Conservation (phyloP, 139 green algal species). For the Penium margaritaceum region DNA sequence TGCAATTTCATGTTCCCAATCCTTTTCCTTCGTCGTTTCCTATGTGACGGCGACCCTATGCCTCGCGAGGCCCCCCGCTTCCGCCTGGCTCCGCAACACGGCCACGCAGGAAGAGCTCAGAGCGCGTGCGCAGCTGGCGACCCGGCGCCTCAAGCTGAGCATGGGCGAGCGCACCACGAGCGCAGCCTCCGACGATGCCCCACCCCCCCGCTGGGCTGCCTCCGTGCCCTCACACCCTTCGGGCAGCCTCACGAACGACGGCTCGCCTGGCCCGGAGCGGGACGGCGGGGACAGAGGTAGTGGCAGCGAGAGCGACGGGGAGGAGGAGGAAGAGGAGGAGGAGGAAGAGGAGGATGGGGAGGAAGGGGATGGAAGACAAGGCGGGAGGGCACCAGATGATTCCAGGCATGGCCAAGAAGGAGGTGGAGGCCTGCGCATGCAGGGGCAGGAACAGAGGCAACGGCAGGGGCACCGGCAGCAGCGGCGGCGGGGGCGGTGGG, state of each 20-base stretch:
- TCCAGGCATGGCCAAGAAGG: background rate
- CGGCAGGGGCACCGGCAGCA: background rate
- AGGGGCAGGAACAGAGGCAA: background rate
- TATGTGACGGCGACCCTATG: too few relatives aligned
- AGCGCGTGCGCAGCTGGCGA: too few relatives aligned
- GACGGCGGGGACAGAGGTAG: background rate
- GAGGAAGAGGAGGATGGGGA: slow-evolving; percentile 5
- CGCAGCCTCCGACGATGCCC: too few relatives aligned
- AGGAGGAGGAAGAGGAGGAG: slow-evolving; percentile 2
- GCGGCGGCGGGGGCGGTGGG: background rate
- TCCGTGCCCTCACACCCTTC: too few relatives aligned
- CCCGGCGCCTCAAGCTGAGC: too few relatives aligned
- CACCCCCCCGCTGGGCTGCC: too few relatives aligned
- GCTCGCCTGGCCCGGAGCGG: background rate
- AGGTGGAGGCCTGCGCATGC: background rate
- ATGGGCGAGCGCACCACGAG: too few relatives aligned
- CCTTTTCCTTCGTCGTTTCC: too few relatives aligned
- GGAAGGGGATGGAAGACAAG: slow-evolving; percentile 3
- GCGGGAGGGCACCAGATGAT: background rate
- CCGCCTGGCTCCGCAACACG: too few relatives aligned
- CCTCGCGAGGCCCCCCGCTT: too few relatives aligned
- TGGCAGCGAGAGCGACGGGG: background rate
- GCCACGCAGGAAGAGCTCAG: too few relatives aligned
- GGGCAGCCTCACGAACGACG: background rate
- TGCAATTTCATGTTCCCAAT: too few relatives aligned